Evolutionary conservation across 129 eudicot species (phyloP).

Genomic region (Oenanthe sinensis): DNA sequence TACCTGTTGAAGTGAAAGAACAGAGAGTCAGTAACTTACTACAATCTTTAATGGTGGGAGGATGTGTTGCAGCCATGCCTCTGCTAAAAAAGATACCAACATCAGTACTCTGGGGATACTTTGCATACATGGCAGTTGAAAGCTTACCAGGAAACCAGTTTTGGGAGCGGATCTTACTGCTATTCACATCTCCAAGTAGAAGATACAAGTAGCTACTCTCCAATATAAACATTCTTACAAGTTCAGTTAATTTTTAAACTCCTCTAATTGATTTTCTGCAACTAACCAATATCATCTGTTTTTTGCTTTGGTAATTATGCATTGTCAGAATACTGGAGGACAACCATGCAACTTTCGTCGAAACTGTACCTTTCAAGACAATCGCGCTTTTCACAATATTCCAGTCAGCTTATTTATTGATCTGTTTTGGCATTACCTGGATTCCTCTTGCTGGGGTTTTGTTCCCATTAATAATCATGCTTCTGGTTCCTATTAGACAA

Average conservation of each 20-base stretch:
- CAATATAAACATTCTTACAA: not conserved
- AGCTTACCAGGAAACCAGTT: slow-evolving; percentile 16
- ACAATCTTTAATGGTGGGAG: slow-evolving; percentile 15
- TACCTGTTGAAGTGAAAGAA: slow-evolving; percentile 17
- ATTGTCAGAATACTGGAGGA: slow-evolving; percentile 12
- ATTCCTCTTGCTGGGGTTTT: slow-evolving; percentile 14
- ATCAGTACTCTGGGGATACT: slow-evolving; percentile 16
- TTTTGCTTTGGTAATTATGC: not conserved
- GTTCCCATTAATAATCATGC: slow-evolving; percentile 19
- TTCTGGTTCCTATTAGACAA: slow-evolving; percentile 12
- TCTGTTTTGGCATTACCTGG: slow-evolving; percentile 11
- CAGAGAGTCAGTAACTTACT: slow-evolving; percentile 13
- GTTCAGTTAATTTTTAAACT: not conserved
- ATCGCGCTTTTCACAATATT: not conserved
- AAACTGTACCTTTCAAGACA: slow-evolving; percentile 13
- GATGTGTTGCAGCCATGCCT: slow-evolving; percentile 20
- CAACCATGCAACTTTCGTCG: slow-evolving; percentile 10
- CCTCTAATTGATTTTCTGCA: not conserved
- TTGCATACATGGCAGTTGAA: slow-evolving; percentile 16
- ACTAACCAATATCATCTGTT: not conserved
- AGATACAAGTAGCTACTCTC: slow-evolving; percentile 12
- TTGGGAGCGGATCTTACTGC: slow-evolving; percentile 13
- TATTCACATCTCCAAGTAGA: slow-evolving; percentile 16
- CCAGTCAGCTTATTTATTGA: slow-evolving; percentile 6
- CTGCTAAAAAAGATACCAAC: slow-evolving; percentile 14